Evolutionary conservation across 2,329 filamentous ascomycete species (phyloP).

Genomic region (Fusarium zealandicum): DNA sequence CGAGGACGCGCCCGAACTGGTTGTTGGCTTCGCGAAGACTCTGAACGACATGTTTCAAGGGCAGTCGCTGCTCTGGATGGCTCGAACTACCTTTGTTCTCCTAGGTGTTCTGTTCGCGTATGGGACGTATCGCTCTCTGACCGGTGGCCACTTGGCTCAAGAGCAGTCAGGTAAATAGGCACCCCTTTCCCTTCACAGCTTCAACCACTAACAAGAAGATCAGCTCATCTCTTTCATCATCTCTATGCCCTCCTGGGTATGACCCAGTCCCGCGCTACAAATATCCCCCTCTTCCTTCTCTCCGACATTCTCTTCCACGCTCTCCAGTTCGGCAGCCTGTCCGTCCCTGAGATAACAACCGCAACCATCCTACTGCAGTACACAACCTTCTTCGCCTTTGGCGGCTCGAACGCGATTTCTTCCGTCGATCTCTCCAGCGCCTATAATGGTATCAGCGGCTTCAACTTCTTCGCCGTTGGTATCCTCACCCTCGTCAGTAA

Average conservation of each 20-base stretch:
- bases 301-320: conserved; percentile 67
- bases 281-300: conserved; percentile 84
- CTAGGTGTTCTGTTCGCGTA: conserved; percentile 50
- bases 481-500: conserved; percentile 86
- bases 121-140: conserved; percentile 50
- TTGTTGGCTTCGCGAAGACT: conserved; percentile 56
- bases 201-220: conserved; percentile 13
- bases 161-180: conserved; percentile 42
- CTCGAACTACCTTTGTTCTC: conserved; percentile 59
- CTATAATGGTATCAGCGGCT: conserved; percentile 88
- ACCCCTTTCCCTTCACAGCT: background rate
- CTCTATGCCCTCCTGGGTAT: conserved; percentile 80
- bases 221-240: conserved; percentile 65
- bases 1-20: conserved; percentile 85
- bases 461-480: conserved; percentile 83
- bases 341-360: conserved; percentile 67
- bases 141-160: conserved; percentile 36
- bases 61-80: conserved; percentile 56
- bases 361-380: conserved; percentile 81
- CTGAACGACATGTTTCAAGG: conserved; percentile 52
- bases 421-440: conserved; percentile 94
- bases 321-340: conserved; percentile 56
- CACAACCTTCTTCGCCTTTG: conserved; percentile 86
- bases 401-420: conserved; percentile 92
- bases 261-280: conserved; percentile 85